These are phyloP conservation scores for Durotheca rogersii DNA, from an alignment of 495 filamentous ascomycete species.

Conservation along the genomic window DNA sequence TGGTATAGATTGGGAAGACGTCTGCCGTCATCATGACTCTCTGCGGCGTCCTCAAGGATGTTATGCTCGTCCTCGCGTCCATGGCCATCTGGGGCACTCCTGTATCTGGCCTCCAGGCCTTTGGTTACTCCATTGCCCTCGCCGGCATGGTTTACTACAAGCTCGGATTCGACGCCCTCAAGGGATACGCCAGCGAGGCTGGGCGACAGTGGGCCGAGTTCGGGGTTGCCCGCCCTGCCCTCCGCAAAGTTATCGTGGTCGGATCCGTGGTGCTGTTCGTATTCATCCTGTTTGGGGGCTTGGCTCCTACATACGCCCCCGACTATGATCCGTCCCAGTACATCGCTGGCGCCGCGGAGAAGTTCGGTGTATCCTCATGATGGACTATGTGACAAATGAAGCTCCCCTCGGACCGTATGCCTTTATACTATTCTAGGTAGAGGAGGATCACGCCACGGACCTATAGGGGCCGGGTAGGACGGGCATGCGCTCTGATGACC, in stretches of 20 bases:
- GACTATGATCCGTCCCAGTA: conserved; percentile 50
- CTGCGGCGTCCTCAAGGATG: conserved; percentile 97
- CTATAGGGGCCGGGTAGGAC: conserved; percentile 12
- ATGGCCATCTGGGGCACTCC: conserved; percentile 88
- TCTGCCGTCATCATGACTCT: conserved; percentile 95
- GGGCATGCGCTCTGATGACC: conserved; percentile 26
- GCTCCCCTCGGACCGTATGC: conserved; percentile 29
- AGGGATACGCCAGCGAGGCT: conserved; percentile 69
- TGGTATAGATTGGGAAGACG: conserved; percentile 85
- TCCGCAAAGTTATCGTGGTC: conserved; percentile 75
- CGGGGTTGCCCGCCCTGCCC: conserved; percentile 67
- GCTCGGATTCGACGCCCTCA: conserved; percentile 82
- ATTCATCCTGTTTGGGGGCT: conserved; percentile 65
- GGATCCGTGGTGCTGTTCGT: conserved; percentile 55
- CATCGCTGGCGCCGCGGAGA: conserved; percentile 48
- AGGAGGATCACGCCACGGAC: conserved; percentile 10
- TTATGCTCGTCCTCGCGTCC: conserved; percentile 85
- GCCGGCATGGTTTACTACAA: conserved; percentile 95
- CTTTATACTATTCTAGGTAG: conserved; percentile 37
- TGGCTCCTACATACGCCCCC: conserved; percentile 50
- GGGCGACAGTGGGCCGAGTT: conserved; percentile 83
- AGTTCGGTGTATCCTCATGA: conserved; percentile 44
- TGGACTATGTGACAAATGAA: conserved; percentile 12
- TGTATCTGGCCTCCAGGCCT: conserved; percentile 80
- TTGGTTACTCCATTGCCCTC: conserved; percentile 92